phyloP scores from a whole-genome alignment of 495 filamentous ascomycete genomes.

The Hamigera avellanea region DNA sequence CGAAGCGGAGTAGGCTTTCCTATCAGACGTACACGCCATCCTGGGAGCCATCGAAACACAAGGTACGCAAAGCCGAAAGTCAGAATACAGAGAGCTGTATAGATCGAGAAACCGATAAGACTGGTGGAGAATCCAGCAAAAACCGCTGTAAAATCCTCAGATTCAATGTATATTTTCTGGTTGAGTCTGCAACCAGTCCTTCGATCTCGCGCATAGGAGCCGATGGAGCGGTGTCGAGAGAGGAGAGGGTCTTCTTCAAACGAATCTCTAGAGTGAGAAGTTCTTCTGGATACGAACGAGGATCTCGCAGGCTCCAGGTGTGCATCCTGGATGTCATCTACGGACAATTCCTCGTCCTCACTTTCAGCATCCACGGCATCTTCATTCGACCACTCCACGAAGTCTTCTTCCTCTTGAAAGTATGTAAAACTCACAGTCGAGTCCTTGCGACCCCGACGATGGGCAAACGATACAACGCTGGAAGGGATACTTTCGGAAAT shows the following conservation, averaged over 20 bases:
- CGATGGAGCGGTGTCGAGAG: constrained; percentile 44
- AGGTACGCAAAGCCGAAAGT: constrained; percentile 74
- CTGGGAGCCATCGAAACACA: constrained; percentile 78
- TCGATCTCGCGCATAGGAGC: constrained; percentile 45
- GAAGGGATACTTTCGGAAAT: constrained; percentile 92
- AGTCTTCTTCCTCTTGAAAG: constrained; percentile 52
- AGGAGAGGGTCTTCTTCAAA: constrained; percentile 67
- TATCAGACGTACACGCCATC: constrained; percentile 68
- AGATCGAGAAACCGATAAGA: constrained; percentile 50
- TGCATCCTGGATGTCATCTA: constrained; percentile 17
- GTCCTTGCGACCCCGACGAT: constrained; percentile 61
- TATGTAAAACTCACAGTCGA: constrained; percentile 87
- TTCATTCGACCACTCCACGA: constrained; percentile 38
- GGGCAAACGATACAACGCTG: constrained; percentile 76
- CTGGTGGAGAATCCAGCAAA: constrained; percentile 84
- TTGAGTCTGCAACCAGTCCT: constrained; percentile 45
- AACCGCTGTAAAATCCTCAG: constrained; percentile 86
- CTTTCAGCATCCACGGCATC: constrained; percentile 39
- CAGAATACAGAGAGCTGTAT: constrained; percentile 53
- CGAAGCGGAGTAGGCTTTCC: constrained; percentile 55
- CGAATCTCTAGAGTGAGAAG: constrained; percentile 50
- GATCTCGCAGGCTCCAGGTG: constrained; percentile 23
- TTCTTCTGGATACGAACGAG: constrained; percentile 34
- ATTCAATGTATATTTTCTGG: constrained; percentile 86
- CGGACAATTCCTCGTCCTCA: constrained; percentile 40